Base-by-base conservation (phyloP, 2,329 filamentous ascomycete species). In the Lizonia empirigonia region DNA sequence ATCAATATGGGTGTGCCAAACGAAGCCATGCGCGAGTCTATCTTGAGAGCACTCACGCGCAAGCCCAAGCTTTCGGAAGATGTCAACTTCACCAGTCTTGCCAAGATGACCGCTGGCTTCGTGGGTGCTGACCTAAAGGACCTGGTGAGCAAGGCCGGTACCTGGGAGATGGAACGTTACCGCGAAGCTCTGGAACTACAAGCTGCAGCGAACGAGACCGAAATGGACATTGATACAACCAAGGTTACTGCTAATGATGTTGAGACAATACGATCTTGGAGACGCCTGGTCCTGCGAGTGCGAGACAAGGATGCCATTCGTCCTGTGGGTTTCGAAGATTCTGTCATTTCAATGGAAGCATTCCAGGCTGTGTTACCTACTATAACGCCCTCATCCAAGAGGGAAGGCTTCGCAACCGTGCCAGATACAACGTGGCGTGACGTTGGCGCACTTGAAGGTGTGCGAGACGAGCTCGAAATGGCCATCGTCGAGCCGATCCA, bases 351-450 rank as follows among this genome's bases (percentile, higher is more conserved):
- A 2, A 85, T 88, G 77, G 73, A 78, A 71, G 75, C 96, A 58
- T 94, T 97, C 72, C 77, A 87, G 19, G 78, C 80, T 1, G 92
- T 91, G 2, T 81, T 97, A 3, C 84, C 88, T 8, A 83, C 84
- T 50, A 84, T 96, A 55, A 83, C 90, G 69, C 85, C 91, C 20
- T 93, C 90, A 1, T 89, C 89, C 5, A 92, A 93, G 71, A 86
- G 91, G 40, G 93, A 99, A 76, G 94, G 94, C 37, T 99, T 99
- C 73, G 91, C 91, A 10, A 94, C 91, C 0, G 91, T 97, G 35
- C 94, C 94, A 7, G 87, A 92, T 69, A 93, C 94, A 5, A 96
- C 91, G 0, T 99, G 94, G 91, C 80, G 85, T 36, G 89, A 97
- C 66, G 91, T 99, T 44, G 94, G 94, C 52, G 93, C 93, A 6